Conservation (phyloP, 2,329 filamentous ascomycete species). For the Chaetomium olivaceum region DNA sequence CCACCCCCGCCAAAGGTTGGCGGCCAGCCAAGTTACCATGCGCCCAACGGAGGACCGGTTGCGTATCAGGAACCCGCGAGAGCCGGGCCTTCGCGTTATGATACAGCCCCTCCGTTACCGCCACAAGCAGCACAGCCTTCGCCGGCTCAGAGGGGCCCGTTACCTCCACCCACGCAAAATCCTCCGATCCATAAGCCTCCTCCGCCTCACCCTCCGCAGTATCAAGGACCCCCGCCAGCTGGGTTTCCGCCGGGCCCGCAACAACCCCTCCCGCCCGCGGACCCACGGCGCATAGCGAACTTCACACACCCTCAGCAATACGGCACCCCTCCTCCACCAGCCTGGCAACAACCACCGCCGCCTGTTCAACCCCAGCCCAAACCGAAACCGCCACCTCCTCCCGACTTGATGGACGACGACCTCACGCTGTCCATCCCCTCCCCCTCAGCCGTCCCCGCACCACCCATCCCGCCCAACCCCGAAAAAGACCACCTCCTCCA, state of each 20-base stretch:
- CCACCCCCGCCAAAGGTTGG: constrained; percentile 39
- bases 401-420: constrained; percentile 60
- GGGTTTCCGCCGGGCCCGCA: constrained; percentile 23
- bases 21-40: constrained; percentile 34
- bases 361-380: constrained; percentile 31
- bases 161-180: constrained; percentile 22
- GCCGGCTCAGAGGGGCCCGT: constrained; percentile 17
- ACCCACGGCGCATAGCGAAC: constrained; percentile 22
- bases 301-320: constrained; percentile 25
- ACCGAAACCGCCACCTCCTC: constrained; percentile 47
- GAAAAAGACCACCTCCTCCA: constrained; percentile 86
- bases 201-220: constrained; percentile 30
- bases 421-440: constrained; percentile 53
- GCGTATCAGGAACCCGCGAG: constrained; percentile 20
- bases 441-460: constrained; percentile 60
- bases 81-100: constrained; percentile 45
- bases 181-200: neutral
- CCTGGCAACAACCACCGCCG: constrained; percentile 32
- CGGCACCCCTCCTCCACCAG: constrained; percentile 31
- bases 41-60: constrained; percentile 13
- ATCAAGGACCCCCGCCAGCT: constrained; percentile 32
- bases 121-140: constrained; percentile 34
- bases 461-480: constrained; percentile 91
- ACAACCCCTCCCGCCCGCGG: constrained; percentile 24
- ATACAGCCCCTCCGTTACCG: constrained; percentile 50